Base-by-base conservation (phyloP, 352 stramenopile species). In the Phytophthora colocasiae region DNA sequence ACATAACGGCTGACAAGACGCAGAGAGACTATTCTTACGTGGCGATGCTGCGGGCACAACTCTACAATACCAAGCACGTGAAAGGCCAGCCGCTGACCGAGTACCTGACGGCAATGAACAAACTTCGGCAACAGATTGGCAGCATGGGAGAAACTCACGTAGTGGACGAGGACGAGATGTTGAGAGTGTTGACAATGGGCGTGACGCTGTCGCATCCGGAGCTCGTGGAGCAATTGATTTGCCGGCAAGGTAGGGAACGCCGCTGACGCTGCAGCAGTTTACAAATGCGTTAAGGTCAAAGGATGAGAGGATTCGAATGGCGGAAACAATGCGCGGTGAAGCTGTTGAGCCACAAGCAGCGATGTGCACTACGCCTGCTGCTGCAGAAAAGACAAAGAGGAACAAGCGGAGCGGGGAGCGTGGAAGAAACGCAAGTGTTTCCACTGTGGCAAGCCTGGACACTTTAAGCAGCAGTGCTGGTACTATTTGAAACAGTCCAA, bases 191-290 rank as follows among this genome's bases (percentile, higher is more conserved):
- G n/a, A 10, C 43, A 2, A 59, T 59, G 40, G 38, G 38, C 6
- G 52, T 50, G 3, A 11, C 52, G 6, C 27, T 39, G 29, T 50
- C 52, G 4, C 52, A 59, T n/a, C 39, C 14, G 3, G 52, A 49
- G 26, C 29, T 41, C 1, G 9, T 59, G 15, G 36, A 59, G n/a
- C 52, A 50, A 11, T 59, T 50, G 52, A 59, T 19, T 15, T 51
- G 6, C 52, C 38, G 1, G 50, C 26, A 32, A 24, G 52, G 19
- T 39, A 50, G 12, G 52, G 52, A 4, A 59, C 29, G 6, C 52
- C 39, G 24, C 52, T 14, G 9, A 59, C 38, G 8, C 24, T 59
- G 6, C 52, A 41, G 8, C 40, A 49, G 14, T 12, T 40, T 4
- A 14, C 34, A 11, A 40, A 40, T 3, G 34, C 9, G 4, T n/a